These are phyloP conservation scores for Sclerotiophoma versabilis DNA, from an alignment of 2,329 filamentous ascomycete genomes.

Conservation along the genomic window DNA sequence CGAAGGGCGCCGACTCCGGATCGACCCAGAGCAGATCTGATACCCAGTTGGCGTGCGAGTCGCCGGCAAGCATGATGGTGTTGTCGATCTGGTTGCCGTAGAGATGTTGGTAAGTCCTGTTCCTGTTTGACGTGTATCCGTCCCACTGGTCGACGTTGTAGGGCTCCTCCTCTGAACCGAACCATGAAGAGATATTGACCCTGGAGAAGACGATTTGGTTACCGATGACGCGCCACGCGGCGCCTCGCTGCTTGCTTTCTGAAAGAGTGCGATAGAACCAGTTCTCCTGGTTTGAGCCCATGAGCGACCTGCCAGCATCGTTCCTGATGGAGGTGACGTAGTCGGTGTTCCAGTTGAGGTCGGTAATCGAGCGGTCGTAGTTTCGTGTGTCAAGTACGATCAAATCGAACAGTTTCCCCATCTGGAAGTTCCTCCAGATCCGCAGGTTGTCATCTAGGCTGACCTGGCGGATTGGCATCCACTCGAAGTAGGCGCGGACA, in stretches of 20 bases:
- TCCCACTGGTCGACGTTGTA: slow-evolving; percentile 60
- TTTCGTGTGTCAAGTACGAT: slow-evolving; percentile 53
- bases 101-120: slow-evolving; percentile 70
- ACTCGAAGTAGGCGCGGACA: slow-evolving; percentile 55
- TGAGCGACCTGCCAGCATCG: slow-evolving; percentile 70
- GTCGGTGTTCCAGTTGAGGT: slow-evolving; percentile 60
- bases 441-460: slow-evolving; percentile 53
- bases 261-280: slow-evolving; percentile 58
- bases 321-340: slow-evolving; percentile 68
- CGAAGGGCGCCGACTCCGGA: slow-evolving; percentile 20
- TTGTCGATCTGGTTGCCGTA: slow-evolving; percentile 72
- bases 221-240: slow-evolving; percentile 72
- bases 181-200: slow-evolving; percentile 22
- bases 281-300: slow-evolving; percentile 73
- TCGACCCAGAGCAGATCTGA: slow-evolving; percentile 51
- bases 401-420: slow-evolving; percentile 50
- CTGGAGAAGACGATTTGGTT: slow-evolving; percentile 62
- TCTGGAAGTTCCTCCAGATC: slow-evolving; percentile 49
- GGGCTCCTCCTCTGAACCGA: slow-evolving; percentile 9
- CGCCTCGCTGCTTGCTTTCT: slow-evolving; percentile 63
- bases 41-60: slow-evolving; percentile 69
- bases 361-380: slow-evolving; percentile 37
- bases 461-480: slow-evolving; percentile 55
- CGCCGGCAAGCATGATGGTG: slow-evolving; percentile 73
- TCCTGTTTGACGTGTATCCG: slow-evolving; percentile 71